Base-by-base conservation (phyloP, 176 grass and related monocot species). In the Elymus sibiricus region DNA sequence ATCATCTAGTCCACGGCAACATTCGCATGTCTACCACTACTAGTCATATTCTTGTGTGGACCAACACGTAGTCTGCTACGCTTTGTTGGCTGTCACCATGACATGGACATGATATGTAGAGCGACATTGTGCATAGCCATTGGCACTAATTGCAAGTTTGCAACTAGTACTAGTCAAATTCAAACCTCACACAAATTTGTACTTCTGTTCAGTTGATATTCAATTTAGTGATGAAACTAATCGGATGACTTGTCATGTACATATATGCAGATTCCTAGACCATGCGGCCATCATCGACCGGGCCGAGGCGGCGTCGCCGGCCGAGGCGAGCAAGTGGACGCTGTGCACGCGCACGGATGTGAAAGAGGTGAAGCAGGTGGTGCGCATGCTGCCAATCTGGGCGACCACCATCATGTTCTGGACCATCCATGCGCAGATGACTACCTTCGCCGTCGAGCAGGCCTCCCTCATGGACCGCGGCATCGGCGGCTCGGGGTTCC, bases 361-460 rank as follows among this genome's bases (percentile, higher is more conserved):
- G 61, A 90, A 94, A 84, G 93, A 94, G 83, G 93, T 94, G 82
- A 94, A 94, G 90, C 90, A 90, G 64, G 90, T 94, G 51, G 61
- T 92, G 74, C 90, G 90, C 22, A 94, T 94, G 93, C 88, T 94
- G 1, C 93, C 93, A 0, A 94, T 87, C 21, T 94, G 90, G 93
- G 93, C 82, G 7, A 94, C 93, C 11, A 88, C 93, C 79, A 94
- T 94, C 75, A 83, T 96, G 82, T 99, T 99, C 87, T 99, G 97
- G 94, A 96, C 94, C 2, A 82, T 99, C 82, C 90, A 96, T 73
- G 97, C 97, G 6, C 97, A 99, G 88, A 95, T 99, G 93, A 94
- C 90, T 16, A 99, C 94, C 51, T 99, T 99, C 87, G 84, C 94
- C 21, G 97, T 99, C 11, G 91, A 90, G 5, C 97, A 99, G 79